Evolutionary conservation across 2,329 filamentous ascomycete species (phyloP).

Genomic region (Grosmannia clavigera): DNA sequence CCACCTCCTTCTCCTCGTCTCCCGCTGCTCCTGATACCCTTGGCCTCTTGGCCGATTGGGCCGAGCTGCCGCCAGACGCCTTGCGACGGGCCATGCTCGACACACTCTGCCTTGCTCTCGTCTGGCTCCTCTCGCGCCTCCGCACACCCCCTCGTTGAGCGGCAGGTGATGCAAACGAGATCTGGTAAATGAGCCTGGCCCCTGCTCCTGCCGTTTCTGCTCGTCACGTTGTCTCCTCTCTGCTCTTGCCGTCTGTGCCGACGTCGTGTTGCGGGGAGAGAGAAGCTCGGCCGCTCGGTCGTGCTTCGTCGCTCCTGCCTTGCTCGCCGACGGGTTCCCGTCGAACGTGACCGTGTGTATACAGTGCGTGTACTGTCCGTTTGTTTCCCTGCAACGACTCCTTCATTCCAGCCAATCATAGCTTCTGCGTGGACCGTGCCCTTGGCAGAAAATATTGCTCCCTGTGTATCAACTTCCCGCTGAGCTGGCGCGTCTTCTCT

Average conservation of each 20-base stretch:
- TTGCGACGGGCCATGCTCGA: conserved; percentile 2
- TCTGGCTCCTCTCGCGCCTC: no score
- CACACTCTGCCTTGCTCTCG: no score
- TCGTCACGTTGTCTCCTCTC: no score
- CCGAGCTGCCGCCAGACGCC: neutral
- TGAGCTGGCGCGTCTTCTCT: neutral
- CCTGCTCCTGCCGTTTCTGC: no score
- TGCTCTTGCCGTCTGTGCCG: no score
- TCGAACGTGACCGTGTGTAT: neutral
- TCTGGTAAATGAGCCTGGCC: no score
- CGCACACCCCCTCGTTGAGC: no score
- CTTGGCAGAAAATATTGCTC: neutral
- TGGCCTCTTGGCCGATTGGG: conserved; percentile 4
- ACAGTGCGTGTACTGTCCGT: neutral
- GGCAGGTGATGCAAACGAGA: neutral
- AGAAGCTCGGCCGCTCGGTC: no score
- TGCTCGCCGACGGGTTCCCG: neutral
- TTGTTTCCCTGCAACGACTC: no score
- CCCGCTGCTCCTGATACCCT: neutral
- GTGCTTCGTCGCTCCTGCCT: neutral
- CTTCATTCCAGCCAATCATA: neutral
- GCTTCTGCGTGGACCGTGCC: neutral
- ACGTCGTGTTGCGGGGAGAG: no score
- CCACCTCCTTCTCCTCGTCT: neutral
- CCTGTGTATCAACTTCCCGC: neutral